Evolutionary conservation across 2,329 filamentous ascomycete genomes (phyloP), one percentile per base, ranked within the genome.

Genomic region (Zalaria obscura): DNA sequence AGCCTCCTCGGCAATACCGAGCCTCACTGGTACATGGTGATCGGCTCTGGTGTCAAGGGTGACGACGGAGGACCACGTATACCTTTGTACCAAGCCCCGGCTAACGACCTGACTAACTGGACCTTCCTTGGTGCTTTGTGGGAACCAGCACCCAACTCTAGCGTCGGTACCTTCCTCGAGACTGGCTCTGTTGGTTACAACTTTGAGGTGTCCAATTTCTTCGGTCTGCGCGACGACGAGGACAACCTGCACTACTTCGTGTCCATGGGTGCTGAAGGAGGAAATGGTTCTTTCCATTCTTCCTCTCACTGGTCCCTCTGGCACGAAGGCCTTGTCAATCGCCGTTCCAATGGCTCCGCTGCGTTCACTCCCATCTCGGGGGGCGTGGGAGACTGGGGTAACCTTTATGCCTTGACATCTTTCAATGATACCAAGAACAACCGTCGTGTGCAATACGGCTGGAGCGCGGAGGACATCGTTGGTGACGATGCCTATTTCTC

Each of bases 391-490:
- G 65, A 68, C 45, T 68, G 63, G 48, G 66, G 65, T 39, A 50
- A 61, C 4, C 55, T 62, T 4, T 69, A 69, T 43, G 66, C 65
- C 4, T 55, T 68, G 3, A 64, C 62, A 5, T 65, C 60, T 47
- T 68, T 69, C 59, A 61, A 65, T 46, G 65, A 69, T 47, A 62
- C 63, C 27, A 69, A 68, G 59, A 60, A 66, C 53, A 57, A 67
- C 47, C 61, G 66, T 18, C 63, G 66, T 36, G 60, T 69, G 10
- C 64, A 67, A 40, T 68, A 63, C 56, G 65, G 63, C 4, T 69
- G 65, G 66, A 57, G 61, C 3, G 61, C 58, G 4, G 66, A 69
- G 41, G 65, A 68, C 43, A 55, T 61, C 40, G 46, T 52, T 27
- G 57, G 49, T 5, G 60, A 60, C 37, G 52, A 45, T 11, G 58